A percentile compares a stretch with the other conserved stretches of the same genome.
phyloP scores from a whole-genome alignment of 2,329 filamentous ascomycete species.

The Pseudocercospora fijiensis region DNA sequence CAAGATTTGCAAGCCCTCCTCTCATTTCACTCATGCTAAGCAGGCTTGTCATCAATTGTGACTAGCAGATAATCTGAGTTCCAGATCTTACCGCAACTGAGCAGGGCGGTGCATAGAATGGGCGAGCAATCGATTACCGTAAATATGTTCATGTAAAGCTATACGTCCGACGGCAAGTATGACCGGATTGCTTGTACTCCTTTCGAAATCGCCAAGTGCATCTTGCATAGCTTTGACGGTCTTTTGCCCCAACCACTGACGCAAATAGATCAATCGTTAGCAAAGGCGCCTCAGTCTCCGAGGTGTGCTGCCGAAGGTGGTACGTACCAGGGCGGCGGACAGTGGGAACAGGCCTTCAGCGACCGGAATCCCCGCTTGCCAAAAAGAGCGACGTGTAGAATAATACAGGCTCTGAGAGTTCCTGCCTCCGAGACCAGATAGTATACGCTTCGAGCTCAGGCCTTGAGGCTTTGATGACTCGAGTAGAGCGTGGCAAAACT shows the following conservation, averaged over 20 bases:
- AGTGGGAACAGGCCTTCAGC: conserved; percentile 25
- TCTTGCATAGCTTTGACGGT: conserved; percentile 28
- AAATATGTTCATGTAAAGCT: conserved; percentile 30
- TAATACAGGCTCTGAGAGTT: conserved; percentile 26
- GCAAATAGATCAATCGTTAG: neutral
- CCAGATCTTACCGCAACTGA: conserved; percentile 16
- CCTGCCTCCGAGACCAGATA: conserved; percentile 24
- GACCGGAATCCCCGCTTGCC: conserved; percentile 27
- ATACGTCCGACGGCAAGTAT: conserved; percentile 31
- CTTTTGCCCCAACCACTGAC: conserved; percentile 20
- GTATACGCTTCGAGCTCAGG: conserved; percentile 20
- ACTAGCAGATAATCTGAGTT: neutral
- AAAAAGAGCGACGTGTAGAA: conserved; percentile 29
- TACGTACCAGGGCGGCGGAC: conserved; percentile 12
- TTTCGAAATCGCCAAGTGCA: conserved; percentile 24
- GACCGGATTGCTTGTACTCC: conserved; percentile 25
- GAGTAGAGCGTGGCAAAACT: conserved; percentile 15
- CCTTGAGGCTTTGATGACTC: conserved; percentile 24
- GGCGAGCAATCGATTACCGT: conserved; percentile 25
- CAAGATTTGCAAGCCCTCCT: conserved; percentile 21
- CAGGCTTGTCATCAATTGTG: neutral
- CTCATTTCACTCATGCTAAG: conserved; percentile 24
- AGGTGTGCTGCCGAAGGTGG: neutral
- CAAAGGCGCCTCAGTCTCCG: neutral
- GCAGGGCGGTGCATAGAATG: conserved; percentile 26